Evolutionary conservation across 2,329 filamentous ascomycete genomes (phyloP).

Genomic region (Neoscytalidium dimidiatum): DNA sequence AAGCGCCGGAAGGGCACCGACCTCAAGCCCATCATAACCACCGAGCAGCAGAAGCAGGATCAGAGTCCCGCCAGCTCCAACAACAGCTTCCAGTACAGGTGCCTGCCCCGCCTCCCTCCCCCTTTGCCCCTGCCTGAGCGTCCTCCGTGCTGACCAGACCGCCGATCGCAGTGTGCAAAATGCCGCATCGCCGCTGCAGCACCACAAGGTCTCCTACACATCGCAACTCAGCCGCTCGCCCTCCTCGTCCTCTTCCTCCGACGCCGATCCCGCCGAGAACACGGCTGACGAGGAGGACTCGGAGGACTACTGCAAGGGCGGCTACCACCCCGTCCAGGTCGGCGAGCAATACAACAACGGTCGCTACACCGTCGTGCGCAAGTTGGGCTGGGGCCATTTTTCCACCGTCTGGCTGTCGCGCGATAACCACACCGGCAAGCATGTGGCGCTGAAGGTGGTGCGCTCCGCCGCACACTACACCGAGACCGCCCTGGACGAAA

Average conservation of each 20-base stretch:
- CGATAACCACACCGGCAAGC: conserved; percentile 86
- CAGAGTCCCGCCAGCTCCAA: conserved; percentile 41
- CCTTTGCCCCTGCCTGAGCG: background rate
- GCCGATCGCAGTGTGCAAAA: conserved; percentile 44
- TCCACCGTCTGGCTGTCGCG: conserved; percentile 88
- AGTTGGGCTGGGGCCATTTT: conserved; percentile 97
- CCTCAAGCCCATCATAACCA: conserved; percentile 76
- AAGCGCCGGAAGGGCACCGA: conserved; percentile 73
- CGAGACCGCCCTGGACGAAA: conserved; percentile 97
- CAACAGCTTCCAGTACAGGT: conserved; percentile 43
- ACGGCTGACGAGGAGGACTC: conserved; percentile 98
- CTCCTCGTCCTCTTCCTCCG: conserved; percentile 74
- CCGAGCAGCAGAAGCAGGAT: conserved; percentile 56
- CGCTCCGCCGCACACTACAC: conserved; percentile 98
- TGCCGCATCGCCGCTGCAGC: conserved; percentile 49
- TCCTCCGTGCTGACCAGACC: conserved; percentile 8
- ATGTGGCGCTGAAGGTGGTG: conserved; percentile 97
- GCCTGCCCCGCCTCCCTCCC: conserved; percentile 27
- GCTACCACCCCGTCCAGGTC: conserved; percentile 92
- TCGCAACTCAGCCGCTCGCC: conserved; percentile 70
- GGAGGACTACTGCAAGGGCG: conserved; percentile 98
- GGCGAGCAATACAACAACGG: conserved; percentile 98
- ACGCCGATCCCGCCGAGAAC: conserved; percentile 79
- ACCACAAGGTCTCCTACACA: conserved; percentile 50
- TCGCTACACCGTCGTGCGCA: conserved; percentile 93